A percentile compares a stretch with the other conserved stretches of the same genome.
Conservation (phyloP, 495 filamentous ascomycete species). For the Neurospora africana region DNA sequence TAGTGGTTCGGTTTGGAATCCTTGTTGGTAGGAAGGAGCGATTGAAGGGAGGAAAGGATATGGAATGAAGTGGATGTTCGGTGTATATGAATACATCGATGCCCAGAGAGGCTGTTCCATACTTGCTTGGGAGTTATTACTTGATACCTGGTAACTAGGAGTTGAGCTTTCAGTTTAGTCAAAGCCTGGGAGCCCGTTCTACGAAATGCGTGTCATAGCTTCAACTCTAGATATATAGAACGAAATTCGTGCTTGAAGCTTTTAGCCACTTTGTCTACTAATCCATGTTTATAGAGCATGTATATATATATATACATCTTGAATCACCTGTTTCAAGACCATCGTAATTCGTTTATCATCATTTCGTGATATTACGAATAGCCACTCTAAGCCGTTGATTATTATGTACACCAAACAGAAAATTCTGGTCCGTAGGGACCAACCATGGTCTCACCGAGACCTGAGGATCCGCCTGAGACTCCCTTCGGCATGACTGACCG, state of each 20-base stretch:
- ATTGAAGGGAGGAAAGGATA: background rate
- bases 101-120: background rate
- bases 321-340: background rate
- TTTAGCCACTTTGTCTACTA: background rate
- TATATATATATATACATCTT: background rate
- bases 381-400: no score
- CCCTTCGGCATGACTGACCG: background rate
- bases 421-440: background rate
- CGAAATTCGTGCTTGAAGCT: background rate
- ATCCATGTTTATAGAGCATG: background rate
- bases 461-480: background rate
- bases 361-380: no score
- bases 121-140: background rate
- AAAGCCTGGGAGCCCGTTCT: background rate
- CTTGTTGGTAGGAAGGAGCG: background rate
- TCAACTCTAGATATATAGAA: background rate
- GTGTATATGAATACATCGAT: background rate
- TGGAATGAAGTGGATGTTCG: background rate
- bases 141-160: background rate
- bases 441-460: background rate
- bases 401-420: background rate
- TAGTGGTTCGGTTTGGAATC: background rate
- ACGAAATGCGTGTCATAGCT: background rate
- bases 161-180: background rate
- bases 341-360: background rate